A percentile compares a stretch with the other conserved stretches of the same genome.
phyloP scores from a whole-genome alignment of 495 filamentous ascomycete genomes.

The Penicillium bialowiezense region DNA sequence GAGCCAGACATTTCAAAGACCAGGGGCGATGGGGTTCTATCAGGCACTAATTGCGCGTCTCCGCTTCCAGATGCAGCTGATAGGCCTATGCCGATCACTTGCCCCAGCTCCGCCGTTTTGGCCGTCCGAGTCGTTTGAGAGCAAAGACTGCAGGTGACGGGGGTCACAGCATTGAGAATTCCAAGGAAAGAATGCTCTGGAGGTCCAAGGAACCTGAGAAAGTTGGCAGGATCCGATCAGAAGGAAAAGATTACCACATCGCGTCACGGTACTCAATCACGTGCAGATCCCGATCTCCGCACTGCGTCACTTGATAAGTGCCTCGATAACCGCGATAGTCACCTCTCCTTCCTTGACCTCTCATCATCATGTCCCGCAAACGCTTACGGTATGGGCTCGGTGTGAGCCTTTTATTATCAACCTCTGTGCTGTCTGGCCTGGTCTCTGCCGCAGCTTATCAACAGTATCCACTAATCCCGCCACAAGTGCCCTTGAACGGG shows the following conservation, averaged over 20 bases:
- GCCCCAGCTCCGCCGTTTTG: slow-evolving; percentile 12
- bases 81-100: slow-evolving; percentile 30
- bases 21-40: slow-evolving; percentile 20
- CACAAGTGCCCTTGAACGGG: slow-evolving; percentile 28
- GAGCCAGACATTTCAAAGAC: slow-evolving; percentile 26
- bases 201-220: no score
- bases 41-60: slow-evolving; percentile 24
- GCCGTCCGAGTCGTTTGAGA: not conserved
- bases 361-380: slow-evolving; percentile 17
- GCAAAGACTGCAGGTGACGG: not conserved
- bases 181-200: no score
- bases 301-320: slow-evolving; percentile 31
- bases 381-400: slow-evolving; percentile 8
- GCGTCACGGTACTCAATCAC: no score
- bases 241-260: no score
- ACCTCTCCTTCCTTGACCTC: slow-evolving; percentile 13
- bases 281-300: slow-evolving; percentile 16
- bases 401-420: slow-evolving; percentile 21
- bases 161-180: no score
- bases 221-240: no score
- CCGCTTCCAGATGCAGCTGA: slow-evolving; percentile 29
- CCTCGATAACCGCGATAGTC: slow-evolving; percentile 10
- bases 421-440: slow-evolving; percentile 18
- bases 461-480: slow-evolving; percentile 32
- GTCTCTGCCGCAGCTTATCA: slow-evolving; percentile 25